Base-by-base conservation (phyloP, 345 rosid genomes). In the Lepidium africanum region DNA sequence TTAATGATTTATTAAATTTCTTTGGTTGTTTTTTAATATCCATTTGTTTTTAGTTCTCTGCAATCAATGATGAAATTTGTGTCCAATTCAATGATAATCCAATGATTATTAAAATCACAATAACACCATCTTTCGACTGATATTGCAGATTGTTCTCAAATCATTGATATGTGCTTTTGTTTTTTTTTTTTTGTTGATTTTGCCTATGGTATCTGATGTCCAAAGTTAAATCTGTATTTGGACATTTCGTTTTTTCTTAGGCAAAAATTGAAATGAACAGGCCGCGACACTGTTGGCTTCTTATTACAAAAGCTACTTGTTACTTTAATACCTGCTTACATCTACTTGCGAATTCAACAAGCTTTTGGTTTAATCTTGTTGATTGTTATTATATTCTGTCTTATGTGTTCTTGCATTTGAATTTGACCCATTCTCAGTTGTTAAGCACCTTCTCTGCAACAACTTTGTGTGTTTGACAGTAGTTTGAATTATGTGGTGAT, bases 121-220 rank as follows among this genome's bases (percentile, higher is more conserved):
- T 73, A 78, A 88, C 93, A 86, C 95, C 96, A 88, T 86, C 96
- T 88, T 91, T 88, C 88, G 87, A 69, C 88, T 86, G 96, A 86
- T 96, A 65, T 84, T 88, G 93, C 86, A 7, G 1, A 16, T 3
- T 0, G n/a, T n/a, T n/a, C n/a, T n/a, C n/a, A n/a, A n/a, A n/a
- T n/a, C n/a, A n/a, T 49, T 36, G 2, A 38, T 0, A 0, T 16
- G 2, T 23, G 3, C 7, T 25, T 27, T 27, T 12, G 0, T n/a
- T n/a, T n/a, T n/a, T n/a, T n/a, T 57, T 17, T 42, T 19, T 3
- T 7, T 57, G 11, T 0, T 25, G 6, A 14, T n/a, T 41, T 53
- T 80, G 90, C 91, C 91, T 79, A 19, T 68, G 92, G 92, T 86
- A 91, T 91, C 96, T 88, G 70, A 82, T 86, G 87, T 85, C 84